phyloP scores from a whole-genome alignment of 129 eudicot genomes.

The Pittosporum tobira region DNA sequence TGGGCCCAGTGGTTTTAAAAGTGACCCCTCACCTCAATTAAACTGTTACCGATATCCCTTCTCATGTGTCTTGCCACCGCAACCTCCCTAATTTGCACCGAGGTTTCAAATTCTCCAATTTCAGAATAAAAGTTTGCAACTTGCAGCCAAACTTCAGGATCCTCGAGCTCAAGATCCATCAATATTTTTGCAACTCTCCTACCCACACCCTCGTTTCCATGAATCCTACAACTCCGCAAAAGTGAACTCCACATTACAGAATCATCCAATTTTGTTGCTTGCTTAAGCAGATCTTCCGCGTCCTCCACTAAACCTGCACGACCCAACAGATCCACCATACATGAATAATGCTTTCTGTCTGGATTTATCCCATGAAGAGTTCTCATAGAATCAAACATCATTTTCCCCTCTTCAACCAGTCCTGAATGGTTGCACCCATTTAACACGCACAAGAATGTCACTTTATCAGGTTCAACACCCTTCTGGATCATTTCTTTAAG shows the following conservation, averaged over 20 bases:
- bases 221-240: slow-evolving; percentile 53
- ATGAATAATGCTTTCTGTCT: slow-evolving; percentile 50
- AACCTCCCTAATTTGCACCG: slow-evolving; percentile 35
- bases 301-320: slow-evolving; percentile 64
- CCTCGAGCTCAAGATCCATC: slow-evolving; percentile 42
- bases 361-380: slow-evolving; percentile 35
- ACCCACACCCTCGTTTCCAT: slow-evolving; percentile 42
- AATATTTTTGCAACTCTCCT: slow-evolving; percentile 35
- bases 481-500: slow-evolving; percentile 35
- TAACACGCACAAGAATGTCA: slow-evolving; percentile 46
- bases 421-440: slow-evolving; percentile 63
- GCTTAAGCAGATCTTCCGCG: slow-evolving; percentile 43
- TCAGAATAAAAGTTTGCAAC: slow-evolving; percentile 44
- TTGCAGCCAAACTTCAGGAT: slow-evolving; percentile 51
- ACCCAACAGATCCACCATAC: slow-evolving; percentile 68
- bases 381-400: slow-evolving; percentile 44
- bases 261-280: slow-evolving; percentile 24
- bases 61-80: slow-evolving; percentile 42
- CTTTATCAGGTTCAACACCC: slow-evolving; percentile 64
- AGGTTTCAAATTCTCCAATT: slow-evolving; percentile 45
- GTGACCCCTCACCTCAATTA: slow-evolving; percentile 22
- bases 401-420: slow-evolving; percentile 51
- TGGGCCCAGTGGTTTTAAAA: neutral
- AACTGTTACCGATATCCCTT: slow-evolving; percentile 39
- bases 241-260: slow-evolving; percentile 51